phyloP scores from a whole-genome alignment of 208 protist species.

The Acanthamoeba culbertsoni region DNA sequence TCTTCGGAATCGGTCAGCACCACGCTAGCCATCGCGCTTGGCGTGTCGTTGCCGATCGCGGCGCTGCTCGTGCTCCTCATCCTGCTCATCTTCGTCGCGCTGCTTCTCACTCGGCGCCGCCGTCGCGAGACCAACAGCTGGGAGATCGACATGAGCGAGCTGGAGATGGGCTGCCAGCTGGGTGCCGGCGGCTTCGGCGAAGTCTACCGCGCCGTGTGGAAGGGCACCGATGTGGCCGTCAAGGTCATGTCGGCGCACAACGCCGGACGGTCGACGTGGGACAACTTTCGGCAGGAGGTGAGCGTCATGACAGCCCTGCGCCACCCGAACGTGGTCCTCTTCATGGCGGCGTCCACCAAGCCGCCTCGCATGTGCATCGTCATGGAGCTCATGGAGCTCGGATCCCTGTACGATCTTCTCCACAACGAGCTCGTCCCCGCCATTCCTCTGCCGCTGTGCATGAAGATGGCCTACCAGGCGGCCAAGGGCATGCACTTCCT shows the following conservation, averaged over 20 bases:
- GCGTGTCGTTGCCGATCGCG: neutral
- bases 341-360: slow-evolving; percentile 14
- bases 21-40: neutral
- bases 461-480: neutral
- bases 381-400: neutral
- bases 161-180: neutral
- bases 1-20: neutral
- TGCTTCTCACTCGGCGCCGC: neutral
- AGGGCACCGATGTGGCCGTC: slow-evolving; percentile 8
- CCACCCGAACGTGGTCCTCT: slow-evolving; percentile 42
- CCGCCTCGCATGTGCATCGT: neutral
- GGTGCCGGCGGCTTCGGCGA: slow-evolving; percentile 11
- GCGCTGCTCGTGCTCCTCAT: neutral
- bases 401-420: neutral
- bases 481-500: neutral
- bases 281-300: neutral
- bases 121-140: neutral
- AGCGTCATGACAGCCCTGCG: neutral
- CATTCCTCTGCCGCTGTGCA: neutral
- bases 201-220: slow-evolving; percentile 14
- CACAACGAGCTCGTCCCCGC: neutral
- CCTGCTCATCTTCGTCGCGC: neutral
- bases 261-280: neutral
- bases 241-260: neutral
- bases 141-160: neutral